These are phyloP conservation scores for Albophoma yamanashiensis DNA, from an alignment of 2,329 filamentous ascomycete species.

Conservation along the genomic window DNA sequence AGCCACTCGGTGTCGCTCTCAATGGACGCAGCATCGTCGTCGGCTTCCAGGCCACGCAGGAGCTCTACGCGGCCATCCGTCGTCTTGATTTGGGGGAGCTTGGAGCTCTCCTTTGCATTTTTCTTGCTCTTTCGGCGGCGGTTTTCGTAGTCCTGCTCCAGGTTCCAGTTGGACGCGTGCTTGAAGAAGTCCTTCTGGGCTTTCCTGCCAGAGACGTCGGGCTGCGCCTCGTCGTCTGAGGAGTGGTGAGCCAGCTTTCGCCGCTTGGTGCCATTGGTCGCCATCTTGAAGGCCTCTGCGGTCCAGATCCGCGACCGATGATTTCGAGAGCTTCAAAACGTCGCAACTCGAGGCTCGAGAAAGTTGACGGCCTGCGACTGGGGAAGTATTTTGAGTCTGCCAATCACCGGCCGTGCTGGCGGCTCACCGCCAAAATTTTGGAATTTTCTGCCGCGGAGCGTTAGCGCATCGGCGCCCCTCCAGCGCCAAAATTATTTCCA, in stretches of 20 bases:
- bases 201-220: slow-evolving; percentile 21
- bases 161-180: slow-evolving; percentile 72
- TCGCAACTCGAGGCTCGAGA: background rate
- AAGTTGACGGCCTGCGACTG: background rate
- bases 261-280: slow-evolving; percentile 40
- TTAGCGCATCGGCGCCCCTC: slow-evolving; percentile 5
- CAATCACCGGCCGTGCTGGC: slow-evolving; percentile 9
- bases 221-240: slow-evolving; percentile 31
- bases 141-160: slow-evolving; percentile 85
- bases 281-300: slow-evolving; percentile 25
- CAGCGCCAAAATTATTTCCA: slow-evolving; percentile 9
- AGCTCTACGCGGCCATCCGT: slow-evolving; percentile 62
- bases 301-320: background rate
- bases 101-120: slow-evolving; percentile 57
- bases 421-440: slow-evolving; percentile 29
- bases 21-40: slow-evolving; percentile 48
- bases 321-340: background rate
- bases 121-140: slow-evolving; percentile 71
- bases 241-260: slow-evolving; percentile 45
- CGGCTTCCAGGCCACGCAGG: slow-evolving; percentile 41
- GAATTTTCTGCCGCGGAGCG: slow-evolving; percentile 19
- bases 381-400: background rate
- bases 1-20: slow-evolving; percentile 56
- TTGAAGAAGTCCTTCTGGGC: slow-evolving; percentile 58
- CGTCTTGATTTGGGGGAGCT: slow-evolving; percentile 72